phyloP scores from a whole-genome alignment of 345 rosid genomes.

The Corymbia maculata region DNA sequence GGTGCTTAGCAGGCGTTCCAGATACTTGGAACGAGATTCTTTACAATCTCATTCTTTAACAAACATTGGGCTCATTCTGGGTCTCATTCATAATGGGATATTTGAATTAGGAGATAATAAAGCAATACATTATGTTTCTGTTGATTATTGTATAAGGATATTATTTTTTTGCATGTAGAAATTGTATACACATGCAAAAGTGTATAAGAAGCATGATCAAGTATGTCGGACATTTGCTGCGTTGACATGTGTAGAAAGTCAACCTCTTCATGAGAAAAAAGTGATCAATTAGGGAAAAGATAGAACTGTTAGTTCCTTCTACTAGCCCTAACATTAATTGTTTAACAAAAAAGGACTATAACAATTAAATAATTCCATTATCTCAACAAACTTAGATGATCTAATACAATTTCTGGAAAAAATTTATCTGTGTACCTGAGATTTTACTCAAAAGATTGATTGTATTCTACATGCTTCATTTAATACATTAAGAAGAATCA shows the following conservation, averaged over 20 bases:
- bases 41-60: conserved; percentile 32
- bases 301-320: not conserved
- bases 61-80: not conserved
- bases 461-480: not conserved
- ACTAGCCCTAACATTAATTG: not conserved
- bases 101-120: not conserved
- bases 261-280: not conserved
- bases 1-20: conserved; percentile 94
- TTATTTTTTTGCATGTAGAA: not conserved
- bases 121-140: not conserved
- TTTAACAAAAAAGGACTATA: not conserved
- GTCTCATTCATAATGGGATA: not conserved
- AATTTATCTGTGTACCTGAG: not conserved
- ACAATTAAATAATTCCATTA: not conserved
- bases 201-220: not conserved
- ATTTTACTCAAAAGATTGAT: not conserved
- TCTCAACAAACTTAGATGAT: not conserved
- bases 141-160: not conserved
- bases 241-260: not conserved
- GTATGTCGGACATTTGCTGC: not conserved
- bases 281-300: not conserved
- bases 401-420: not conserved
- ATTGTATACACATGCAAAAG: not conserved
- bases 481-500: not conserved
- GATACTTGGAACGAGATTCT: conserved; percentile 89